Base-by-base conservation (phyloP, 805 yeast species). In the Alloascoidea hylecoeti region DNA sequence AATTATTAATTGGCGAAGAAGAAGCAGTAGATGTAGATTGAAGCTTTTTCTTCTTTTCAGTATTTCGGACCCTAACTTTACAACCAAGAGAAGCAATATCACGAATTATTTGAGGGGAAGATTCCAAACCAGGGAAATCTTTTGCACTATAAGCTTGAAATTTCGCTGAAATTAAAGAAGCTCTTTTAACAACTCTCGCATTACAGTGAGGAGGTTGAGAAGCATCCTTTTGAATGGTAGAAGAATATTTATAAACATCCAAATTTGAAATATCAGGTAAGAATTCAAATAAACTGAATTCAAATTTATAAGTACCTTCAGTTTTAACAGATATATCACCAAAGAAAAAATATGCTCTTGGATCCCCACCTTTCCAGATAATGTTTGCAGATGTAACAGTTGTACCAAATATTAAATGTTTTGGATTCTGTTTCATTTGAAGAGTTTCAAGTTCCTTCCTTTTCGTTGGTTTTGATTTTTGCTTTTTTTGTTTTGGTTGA, bases 61-160 rank as follows among this genome's bases (percentile, higher is more conserved):
- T 14, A 36, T 40, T 42, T 18, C 56, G 43, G 13, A 52, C 50
- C 13, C 56, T 44, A 15, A 52, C 56, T 30, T 46, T 45, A 28
- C 52, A 48, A n/a, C 56, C 56, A 33, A 48, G 52, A 23, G 50
- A 39, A 3, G 56, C 56, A 15, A 52, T 47, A 33, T 52, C 51
- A 14, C 52, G 44, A 14, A 52, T 51, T 17, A 56, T 39, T 36
- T 51, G 52, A 13, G 50, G 43, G 15, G 56, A 49, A 14, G 49
- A 49, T 35, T 44, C 49, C 16, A 55, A 46, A 5, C 60, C 60
- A 9, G 60, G 60, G 39, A 55, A 55, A 33, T 47, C 44, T 41
- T 55, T 55, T 5, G 60, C 57, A 6, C 53, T 45, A 42, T 54
- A 55, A 5, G 50, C 57, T n/a, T n/a, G n/a, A n/a, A n/a, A n/a